Evolutionary conservation across 2,329 filamentous ascomycete species (phyloP).

Genomic region (Pseudogymnoascus sp.): DNA sequence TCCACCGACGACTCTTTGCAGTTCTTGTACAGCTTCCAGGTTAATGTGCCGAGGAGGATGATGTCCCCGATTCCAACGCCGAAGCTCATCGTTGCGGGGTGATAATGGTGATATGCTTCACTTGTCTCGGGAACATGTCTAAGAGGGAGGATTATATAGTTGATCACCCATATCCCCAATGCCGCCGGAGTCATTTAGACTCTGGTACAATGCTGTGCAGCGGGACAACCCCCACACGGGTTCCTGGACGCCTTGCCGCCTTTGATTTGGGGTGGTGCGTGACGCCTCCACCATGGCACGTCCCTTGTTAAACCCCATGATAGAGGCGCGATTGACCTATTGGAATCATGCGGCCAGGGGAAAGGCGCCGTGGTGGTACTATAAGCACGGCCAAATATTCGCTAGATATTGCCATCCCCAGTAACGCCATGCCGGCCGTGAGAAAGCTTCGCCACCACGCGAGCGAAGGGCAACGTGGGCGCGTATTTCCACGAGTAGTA

Average conservation of each 20-base stretch:
- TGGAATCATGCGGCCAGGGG: neutral
- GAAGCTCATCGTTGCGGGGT: neutral
- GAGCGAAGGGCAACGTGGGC: neutral
- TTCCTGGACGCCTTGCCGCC: neutral
- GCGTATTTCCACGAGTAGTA: neutral
- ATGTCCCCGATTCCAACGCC: slow-evolving; percentile 10
- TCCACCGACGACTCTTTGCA: slow-evolving; percentile 25
- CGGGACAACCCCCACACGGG: neutral
- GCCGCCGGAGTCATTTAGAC: neutral
- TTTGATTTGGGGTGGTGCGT: neutral
- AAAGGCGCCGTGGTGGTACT: neutral
- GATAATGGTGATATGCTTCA: neutral
- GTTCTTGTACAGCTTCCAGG: slow-evolving; percentile 22
- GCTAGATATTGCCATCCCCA: neutral
- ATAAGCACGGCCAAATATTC: neutral
- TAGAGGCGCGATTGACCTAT: neutral
- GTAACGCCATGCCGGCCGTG: neutral
- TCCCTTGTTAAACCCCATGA: neutral
- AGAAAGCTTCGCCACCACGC: neutral
- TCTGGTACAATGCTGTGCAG: neutral
- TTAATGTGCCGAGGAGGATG: slow-evolving; percentile 8
- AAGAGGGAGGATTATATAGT: neutral
- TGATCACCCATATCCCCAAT: neutral
- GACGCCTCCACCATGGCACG: neutral
- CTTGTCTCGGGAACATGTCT: neutral